Evolutionary conservation across 192 early-diverging fungal genomes (phyloP).

Genomic region (Podila epigama): DNA sequence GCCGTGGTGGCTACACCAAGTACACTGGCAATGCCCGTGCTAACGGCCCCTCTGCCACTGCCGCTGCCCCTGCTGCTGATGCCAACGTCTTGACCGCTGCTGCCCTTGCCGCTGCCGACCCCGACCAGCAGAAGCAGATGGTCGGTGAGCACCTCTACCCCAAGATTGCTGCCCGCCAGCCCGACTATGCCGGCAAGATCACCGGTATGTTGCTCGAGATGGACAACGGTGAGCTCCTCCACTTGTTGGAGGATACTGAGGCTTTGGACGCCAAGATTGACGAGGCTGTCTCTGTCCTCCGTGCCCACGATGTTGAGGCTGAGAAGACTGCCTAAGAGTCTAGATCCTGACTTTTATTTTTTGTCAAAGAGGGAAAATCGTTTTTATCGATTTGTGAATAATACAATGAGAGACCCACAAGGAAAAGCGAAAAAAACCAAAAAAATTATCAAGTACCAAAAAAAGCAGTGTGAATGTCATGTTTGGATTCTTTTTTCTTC

Average conservation of each 20-base stretch:
- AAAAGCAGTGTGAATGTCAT: no score
- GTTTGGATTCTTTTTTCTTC: no score
- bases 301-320: constrained; percentile 17
- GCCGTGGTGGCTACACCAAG: constrained; percentile 48
- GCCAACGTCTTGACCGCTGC: constrained; percentile 67
- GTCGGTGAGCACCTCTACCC: constrained; percentile 96
- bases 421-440: not conserved
- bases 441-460: constrained; percentile 4
- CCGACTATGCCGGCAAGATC: constrained; percentile 89
- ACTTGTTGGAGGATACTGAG: constrained; percentile 80
- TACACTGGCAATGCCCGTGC: constrained; percentile 44
- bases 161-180: constrained; percentile 72
- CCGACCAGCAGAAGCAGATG: constrained; percentile 92
- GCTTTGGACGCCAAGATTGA: constrained; percentile 47
- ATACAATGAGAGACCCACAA: not conserved
- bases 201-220: constrained; percentile 99
- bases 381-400: constrained; percentile 6
- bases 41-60: constrained; percentile 45
- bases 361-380: not conserved
- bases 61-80: constrained; percentile 32
- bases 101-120: constrained; percentile 74
- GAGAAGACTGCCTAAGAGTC: constrained; percentile 11
- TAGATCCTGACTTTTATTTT: not conserved
- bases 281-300: constrained; percentile 29
- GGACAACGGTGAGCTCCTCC: constrained; percentile 92